These are phyloP conservation scores for Penicillium odoratum DNA, from an alignment of 495 filamentous ascomycete genomes.

Conservation along the genomic window DNA sequence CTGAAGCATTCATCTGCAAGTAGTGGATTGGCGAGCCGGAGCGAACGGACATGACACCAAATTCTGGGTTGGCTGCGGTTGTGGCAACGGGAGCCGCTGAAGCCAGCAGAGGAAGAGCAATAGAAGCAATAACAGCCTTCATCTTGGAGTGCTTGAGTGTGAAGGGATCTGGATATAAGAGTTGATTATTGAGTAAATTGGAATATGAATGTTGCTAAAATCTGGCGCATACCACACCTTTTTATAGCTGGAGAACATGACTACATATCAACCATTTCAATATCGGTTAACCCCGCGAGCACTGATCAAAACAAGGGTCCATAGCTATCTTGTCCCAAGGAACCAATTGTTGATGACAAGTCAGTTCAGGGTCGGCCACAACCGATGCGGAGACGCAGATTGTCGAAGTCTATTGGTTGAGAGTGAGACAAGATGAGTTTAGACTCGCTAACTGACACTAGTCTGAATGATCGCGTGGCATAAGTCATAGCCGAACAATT, in stretches of 20 bases:
- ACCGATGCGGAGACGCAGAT: slow-evolving; percentile 11
- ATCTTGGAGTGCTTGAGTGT: neutral
- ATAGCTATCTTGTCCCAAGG: neutral
- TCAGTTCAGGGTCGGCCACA: neutral
- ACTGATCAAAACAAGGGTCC: slow-evolving; percentile 2
- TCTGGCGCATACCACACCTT: neutral
- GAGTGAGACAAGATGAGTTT: slow-evolving; percentile 16
- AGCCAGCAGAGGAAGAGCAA: slow-evolving; percentile 32
- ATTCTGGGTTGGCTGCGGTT: slow-evolving; percentile 19
- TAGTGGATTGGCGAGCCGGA: slow-evolving; percentile 46
- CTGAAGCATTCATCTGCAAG: slow-evolving; percentile 37
- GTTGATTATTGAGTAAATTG: neutral
- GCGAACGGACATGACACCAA: slow-evolving; percentile 39
- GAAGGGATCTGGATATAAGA: neutral
- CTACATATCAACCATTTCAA: no score
- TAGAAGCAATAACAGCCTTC: slow-evolving; percentile 30
- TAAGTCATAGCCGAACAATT: neutral
- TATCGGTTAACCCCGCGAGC: slow-evolving; percentile 7
- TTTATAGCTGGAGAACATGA: neutral
- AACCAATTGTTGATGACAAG: slow-evolving; percentile 8
- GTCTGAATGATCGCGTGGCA: neutral
- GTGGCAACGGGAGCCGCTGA: slow-evolving; percentile 20
- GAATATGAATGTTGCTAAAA: neutral
- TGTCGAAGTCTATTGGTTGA: slow-evolving; percentile 11
- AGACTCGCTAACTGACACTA: slow-evolving; percentile 2